Base-by-base conservation (phyloP, 1,284 basidiomycete species). In the Serendipita sp. region DNA sequence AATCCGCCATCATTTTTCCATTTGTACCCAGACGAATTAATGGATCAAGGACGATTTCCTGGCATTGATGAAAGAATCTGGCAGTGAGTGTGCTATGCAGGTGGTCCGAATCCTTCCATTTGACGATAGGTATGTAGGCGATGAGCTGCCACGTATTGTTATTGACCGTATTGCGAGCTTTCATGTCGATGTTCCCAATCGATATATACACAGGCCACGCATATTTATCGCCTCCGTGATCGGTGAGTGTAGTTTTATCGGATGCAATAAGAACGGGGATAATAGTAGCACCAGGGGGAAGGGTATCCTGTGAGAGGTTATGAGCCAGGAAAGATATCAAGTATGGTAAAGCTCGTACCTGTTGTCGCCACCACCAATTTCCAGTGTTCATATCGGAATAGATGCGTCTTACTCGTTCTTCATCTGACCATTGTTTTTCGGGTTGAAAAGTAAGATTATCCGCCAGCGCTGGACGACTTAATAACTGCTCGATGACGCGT, bases 121-220 rank as follows among this genome's bases (percentile, higher is more conserved):
- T 64, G 30, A 60, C 22, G 6, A 61, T 62, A 3, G 65, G 65
- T 8, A 64, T 58, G 49, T 62, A 64, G n/a, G 30, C 63, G 22
- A 62, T 13, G 3, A 64, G 22, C 35, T 62, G 38, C 50, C 55
- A 65, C 2, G 65, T 61, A 3, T 43, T 45, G 3, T 10, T 10
- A 17, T 29, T 58, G 3, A 61, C 60, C n/a, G 61, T 62, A 10
- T 70, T 67, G 1, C 72, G 69, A 0, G 69, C 66, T 0, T 64
- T 64, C 62, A 75, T 75, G 0, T 62, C 44, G 3, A 78, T 69
- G 64, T 78, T 78, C 0, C 74, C 75, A 2, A 77, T 67, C 0
- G 71, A 74, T 0, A 70, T 17, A 34, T 71, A 71, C 0, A 71
- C 62, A 0, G 69, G 69, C 26, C 65, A 68, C 5, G 64, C 66